These are phyloP conservation scores for Lyophyllum decastes DNA, from an alignment of 768 basidiomycete genomes.

Conservation along the genomic window DNA sequence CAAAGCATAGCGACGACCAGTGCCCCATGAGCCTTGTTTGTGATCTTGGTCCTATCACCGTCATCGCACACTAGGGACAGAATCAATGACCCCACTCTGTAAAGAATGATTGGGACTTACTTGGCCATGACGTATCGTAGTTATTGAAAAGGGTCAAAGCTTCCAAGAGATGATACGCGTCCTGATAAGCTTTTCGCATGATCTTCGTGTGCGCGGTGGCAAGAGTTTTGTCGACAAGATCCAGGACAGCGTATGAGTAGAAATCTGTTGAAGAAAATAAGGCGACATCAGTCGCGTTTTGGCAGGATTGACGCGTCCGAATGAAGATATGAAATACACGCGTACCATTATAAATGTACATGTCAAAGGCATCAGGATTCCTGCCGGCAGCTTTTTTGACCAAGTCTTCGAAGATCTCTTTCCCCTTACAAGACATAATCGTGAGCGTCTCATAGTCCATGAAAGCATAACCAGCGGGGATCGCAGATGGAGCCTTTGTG, in stretches of 20 bases:
- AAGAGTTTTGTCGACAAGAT: conserved; percentile 34
- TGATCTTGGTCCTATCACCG: conserved; percentile 27
- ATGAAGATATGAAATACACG: neutral
- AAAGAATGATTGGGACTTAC: conserved; percentile 21
- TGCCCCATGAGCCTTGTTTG: conserved; percentile 36
- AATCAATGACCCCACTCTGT: neutral
- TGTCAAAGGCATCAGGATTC: conserved; percentile 32
- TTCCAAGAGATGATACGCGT: conserved; percentile 33
- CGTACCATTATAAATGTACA: conserved; percentile 37
- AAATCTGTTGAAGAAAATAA: conserved; percentile 25
- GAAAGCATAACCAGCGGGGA: conserved; percentile 35
- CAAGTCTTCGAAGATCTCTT: conserved; percentile 27
- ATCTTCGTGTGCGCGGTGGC: conserved; percentile 30
- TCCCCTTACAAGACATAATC: conserved; percentile 26
- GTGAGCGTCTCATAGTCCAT: conserved; percentile 26
- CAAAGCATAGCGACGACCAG: conserved; percentile 32
- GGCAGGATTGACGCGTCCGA: neutral
- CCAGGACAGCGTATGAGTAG: conserved; percentile 32
- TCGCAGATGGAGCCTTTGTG: conserved; percentile 9
- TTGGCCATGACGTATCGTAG: conserved; percentile 29
- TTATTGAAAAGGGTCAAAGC: conserved; percentile 33
- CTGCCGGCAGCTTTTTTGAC: conserved; percentile 30
- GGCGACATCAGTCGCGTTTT: neutral
- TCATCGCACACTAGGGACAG: conserved; percentile 31
- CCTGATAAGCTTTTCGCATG: conserved; percentile 31